phyloP scores from a whole-genome alignment of 176 grass and related monocot genomes.

The Thalia dealbata region DNA sequence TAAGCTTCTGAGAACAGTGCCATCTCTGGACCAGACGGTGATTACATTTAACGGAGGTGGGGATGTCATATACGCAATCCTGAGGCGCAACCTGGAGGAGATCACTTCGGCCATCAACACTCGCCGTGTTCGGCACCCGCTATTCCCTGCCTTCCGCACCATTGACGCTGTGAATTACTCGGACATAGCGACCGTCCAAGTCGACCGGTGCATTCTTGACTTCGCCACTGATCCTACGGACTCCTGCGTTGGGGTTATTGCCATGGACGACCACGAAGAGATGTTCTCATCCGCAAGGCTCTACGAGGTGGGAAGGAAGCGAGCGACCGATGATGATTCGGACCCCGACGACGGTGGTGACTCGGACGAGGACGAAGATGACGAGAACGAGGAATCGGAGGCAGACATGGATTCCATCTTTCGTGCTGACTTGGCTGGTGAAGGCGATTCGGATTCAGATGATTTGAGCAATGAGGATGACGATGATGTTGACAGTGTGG shows the following conservation, averaged over 20 bases:
- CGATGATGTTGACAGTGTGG: conserved; percentile 49
- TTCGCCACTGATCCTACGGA: conserved; percentile 70
- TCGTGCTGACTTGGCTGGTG: conserved; percentile 21
- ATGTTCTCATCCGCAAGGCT: conserved; percentile 72
- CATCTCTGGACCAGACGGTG: conserved; percentile 89
- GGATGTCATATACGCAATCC: conserved; percentile 82
- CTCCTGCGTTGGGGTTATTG: conserved; percentile 68
- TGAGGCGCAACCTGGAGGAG: conserved; percentile 84
- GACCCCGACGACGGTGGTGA: conserved; percentile 89
- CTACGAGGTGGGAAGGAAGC: conserved; percentile 83
- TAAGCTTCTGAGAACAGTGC: conserved; percentile 86
- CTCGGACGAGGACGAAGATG: conserved; percentile 60
- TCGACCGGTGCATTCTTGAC: conserved; percentile 83
- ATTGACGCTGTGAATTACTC: conserved; percentile 84
- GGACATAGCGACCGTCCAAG: conserved; percentile 83
- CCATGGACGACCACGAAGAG: conserved; percentile 89
- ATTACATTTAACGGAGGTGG: conserved; percentile 84
- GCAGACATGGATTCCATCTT: conserved; percentile 30
- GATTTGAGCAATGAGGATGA: conserved; percentile 52
- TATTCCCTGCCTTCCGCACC: conserved; percentile 85
- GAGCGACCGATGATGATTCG: conserved; percentile 83
- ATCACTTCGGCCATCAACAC: conserved; percentile 59
- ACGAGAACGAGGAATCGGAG: conserved; percentile 75
- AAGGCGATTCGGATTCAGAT: conserved; percentile 54
- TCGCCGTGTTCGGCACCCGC: conserved; percentile 64